A percentile compares a stretch with the other conserved stretches of the same genome.
phyloP scores from a whole-genome alignment of 1,139 yeast genomes.

The Petasospora rhodanensis region DNA sequence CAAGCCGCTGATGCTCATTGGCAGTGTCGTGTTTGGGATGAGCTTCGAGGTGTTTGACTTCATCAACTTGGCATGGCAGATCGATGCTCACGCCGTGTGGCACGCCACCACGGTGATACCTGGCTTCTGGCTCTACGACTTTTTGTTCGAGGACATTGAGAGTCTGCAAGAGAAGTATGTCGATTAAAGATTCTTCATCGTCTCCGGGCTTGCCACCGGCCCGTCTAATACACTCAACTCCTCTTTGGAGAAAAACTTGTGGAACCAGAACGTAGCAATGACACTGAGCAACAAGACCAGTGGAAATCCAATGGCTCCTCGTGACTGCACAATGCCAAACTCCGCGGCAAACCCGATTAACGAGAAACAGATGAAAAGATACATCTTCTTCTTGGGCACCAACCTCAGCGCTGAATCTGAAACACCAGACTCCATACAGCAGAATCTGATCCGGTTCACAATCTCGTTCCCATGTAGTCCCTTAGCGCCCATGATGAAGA shows the following conservation, averaged over 20 bases:
- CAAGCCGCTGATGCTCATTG: constrained; percentile 47
- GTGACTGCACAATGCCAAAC: constrained; percentile 79
- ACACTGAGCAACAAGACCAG: constrained; percentile 73
- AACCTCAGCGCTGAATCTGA: no score
- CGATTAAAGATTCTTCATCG: constrained; percentile 31
- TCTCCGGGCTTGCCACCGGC: constrained; percentile 33
- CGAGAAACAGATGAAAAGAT: constrained; percentile 56
- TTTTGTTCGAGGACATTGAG: constrained; percentile 31
- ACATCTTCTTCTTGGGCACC: constrained; percentile 43
- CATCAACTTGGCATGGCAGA: constrained; percentile 60
- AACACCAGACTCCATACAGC: no score
- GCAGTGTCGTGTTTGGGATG: constrained; percentile 66
- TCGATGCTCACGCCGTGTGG: constrained; percentile 96
- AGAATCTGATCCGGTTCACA: constrained; percentile 57
- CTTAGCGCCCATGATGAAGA: constrained; percentile 87
- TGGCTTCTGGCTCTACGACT: constrained; percentile 32
- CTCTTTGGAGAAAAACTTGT: constrained; percentile 54
- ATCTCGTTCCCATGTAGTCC: constrained; percentile 70
- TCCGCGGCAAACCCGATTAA: constrained; percentile 71
- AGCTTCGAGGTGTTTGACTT: constrained; percentile 85
- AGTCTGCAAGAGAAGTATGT: constrained; percentile 9
- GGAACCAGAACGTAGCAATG: constrained; percentile 54
- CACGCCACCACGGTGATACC: constrained; percentile 77
- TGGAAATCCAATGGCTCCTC: constrained; percentile 94
- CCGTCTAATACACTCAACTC: constrained; percentile 63